Percentiles rank a stretch among this genome's conserved stretches.
Conservation (phyloP, 176 grass and related monocot species). For the Echinochloa phyllopogon region DNA sequence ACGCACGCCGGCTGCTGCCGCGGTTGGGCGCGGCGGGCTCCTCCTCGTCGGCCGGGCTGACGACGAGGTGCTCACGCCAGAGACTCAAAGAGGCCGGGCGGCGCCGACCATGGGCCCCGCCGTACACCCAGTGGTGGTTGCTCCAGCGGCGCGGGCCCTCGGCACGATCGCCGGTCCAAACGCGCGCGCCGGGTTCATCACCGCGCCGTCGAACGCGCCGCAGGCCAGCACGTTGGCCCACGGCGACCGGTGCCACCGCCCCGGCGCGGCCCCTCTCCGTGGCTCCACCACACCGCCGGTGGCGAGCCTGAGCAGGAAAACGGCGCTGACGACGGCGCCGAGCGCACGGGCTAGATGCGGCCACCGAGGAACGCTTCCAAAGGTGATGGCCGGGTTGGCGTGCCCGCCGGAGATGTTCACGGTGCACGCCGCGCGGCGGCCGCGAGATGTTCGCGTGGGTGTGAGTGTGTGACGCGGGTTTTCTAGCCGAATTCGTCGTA, state of each 20-base stretch:
- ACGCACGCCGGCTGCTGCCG: background rate
- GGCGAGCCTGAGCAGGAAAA: constrained; percentile 38
- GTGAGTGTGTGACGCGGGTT: constrained; percentile 28
- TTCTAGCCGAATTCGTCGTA: too few relatives aligned
- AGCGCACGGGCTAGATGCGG: constrained; percentile 40
- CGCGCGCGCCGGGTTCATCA: constrained; percentile 52
- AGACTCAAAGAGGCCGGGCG: constrained; percentile 29
- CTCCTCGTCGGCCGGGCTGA: background rate
- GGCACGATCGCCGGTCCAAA: constrained; percentile 41
- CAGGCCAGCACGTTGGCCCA: constrained; percentile 55
- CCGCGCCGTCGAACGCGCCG: constrained; percentile 50
- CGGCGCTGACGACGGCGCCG: constrained; percentile 37
- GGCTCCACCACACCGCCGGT: constrained; percentile 24
- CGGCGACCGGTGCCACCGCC: constrained; percentile 29
- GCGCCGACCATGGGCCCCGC: constrained; percentile 41
- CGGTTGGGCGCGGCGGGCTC: background rate
- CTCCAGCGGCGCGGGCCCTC: constrained; percentile 26
- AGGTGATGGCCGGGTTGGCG: constrained; percentile 59
- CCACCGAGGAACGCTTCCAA: constrained; percentile 45
- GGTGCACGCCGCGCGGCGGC: constrained; percentile 36
- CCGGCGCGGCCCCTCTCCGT: background rate
- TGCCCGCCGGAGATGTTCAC: constrained; percentile 53
- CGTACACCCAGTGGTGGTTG: constrained; percentile 43
- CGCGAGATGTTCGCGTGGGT: constrained; percentile 28
- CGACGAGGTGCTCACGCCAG: constrained; percentile 39